A percentile compares a stretch with the other conserved stretches of the same genome.
Conservation (phyloP, 2,329 filamentous ascomycete genomes). For the Fusarium veterinarium region DNA sequence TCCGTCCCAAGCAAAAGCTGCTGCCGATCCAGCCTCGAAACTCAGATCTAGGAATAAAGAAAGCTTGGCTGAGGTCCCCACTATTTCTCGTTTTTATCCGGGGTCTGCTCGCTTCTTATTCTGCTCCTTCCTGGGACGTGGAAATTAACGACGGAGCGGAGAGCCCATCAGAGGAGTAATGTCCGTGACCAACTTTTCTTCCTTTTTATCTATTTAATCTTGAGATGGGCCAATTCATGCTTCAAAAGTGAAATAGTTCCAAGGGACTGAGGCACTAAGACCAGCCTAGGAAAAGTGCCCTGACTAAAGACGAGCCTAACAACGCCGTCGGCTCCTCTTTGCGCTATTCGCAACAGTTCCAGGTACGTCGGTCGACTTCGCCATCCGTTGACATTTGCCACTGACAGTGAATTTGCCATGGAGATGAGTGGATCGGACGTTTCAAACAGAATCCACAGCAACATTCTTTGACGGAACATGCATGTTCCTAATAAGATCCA, state of each 20-base stretch:
- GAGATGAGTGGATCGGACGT: slow-evolving; percentile 17
- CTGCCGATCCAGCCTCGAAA: slow-evolving; percentile 34
- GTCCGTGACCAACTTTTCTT: background rate
- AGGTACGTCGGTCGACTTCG: slow-evolving; percentile 13
- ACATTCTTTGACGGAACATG: background rate
- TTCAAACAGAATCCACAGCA: slow-evolving; percentile 9
- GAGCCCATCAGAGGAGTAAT: slow-evolving; percentile 16
- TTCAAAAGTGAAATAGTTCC: background rate
- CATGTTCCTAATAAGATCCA: background rate
- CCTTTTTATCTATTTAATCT: background rate
- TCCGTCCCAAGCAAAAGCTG: background rate
- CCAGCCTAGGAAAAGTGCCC: slow-evolving; percentile 13
- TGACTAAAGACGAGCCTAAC: slow-evolving; percentile 19
- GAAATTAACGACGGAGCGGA: slow-evolving; percentile 36
- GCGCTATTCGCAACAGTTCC: slow-evolving; percentile 13
- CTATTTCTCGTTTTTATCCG: slow-evolving; percentile 14
- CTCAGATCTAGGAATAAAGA: slow-evolving; percentile 31
- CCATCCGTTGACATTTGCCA: background rate
- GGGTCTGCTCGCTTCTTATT: slow-evolving; percentile 10
- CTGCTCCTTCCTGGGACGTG: background rate
- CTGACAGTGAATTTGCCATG: background rate
- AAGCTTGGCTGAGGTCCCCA: slow-evolving; percentile 26
- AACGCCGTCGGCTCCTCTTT: background rate
- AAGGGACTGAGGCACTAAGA: background rate
- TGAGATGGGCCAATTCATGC: background rate